These are phyloP conservation scores for Fusarium humuli DNA, from an alignment of 2,329 filamentous ascomycete genomes.

Conservation along the genomic window DNA sequence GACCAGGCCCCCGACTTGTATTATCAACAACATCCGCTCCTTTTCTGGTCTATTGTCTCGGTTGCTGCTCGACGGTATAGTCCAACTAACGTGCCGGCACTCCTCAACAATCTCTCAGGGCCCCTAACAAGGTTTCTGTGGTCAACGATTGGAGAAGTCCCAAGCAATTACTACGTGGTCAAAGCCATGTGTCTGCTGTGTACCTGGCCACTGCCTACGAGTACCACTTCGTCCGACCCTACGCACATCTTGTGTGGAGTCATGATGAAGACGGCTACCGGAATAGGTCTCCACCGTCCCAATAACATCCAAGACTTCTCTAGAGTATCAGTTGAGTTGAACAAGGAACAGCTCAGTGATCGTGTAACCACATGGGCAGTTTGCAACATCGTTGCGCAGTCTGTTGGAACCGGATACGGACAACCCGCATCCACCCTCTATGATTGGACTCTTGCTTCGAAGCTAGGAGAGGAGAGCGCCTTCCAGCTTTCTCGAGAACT, in stretches of 20 bases:
- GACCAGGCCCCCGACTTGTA: slow-evolving; percentile 77
- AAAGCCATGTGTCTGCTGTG: slow-evolving; percentile 84
- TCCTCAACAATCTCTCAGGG: slow-evolving; percentile 75
- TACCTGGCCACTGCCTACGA: slow-evolving; percentile 86
- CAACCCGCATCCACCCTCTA: slow-evolving; percentile 83
- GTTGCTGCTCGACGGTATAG: slow-evolving; percentile 79
- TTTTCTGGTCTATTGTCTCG: slow-evolving; percentile 87
- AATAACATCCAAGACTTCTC: slow-evolving; percentile 88
- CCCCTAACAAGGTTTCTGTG: slow-evolving; percentile 78
- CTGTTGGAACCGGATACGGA: slow-evolving; percentile 84
- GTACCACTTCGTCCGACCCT: slow-evolving; percentile 81
- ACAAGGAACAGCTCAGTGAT: slow-evolving; percentile 82
- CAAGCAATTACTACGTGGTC: slow-evolving; percentile 82
- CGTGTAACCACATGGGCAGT: slow-evolving; percentile 85
- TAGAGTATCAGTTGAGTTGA: slow-evolving; percentile 77
- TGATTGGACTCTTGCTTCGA: slow-evolving; percentile 76
- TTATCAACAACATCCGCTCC: slow-evolving; percentile 79
- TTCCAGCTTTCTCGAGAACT: slow-evolving; percentile 71
- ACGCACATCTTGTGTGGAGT: slow-evolving; percentile 85
- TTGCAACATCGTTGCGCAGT: slow-evolving; percentile 86
- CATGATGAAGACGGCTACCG: slow-evolving; percentile 89
- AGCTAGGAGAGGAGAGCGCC: slow-evolving; percentile 69
- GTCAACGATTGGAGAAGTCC: slow-evolving; percentile 81
- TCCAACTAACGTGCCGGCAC: slow-evolving; percentile 64
- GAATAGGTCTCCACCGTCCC: slow-evolving; percentile 83